Percentiles rank a stretch among this genome's conserved stretches.
These are phyloP conservation scores for Irpex sp. DNA, from an alignment of 1,284 basidiomycete species.

Conservation along the genomic window DNA sequence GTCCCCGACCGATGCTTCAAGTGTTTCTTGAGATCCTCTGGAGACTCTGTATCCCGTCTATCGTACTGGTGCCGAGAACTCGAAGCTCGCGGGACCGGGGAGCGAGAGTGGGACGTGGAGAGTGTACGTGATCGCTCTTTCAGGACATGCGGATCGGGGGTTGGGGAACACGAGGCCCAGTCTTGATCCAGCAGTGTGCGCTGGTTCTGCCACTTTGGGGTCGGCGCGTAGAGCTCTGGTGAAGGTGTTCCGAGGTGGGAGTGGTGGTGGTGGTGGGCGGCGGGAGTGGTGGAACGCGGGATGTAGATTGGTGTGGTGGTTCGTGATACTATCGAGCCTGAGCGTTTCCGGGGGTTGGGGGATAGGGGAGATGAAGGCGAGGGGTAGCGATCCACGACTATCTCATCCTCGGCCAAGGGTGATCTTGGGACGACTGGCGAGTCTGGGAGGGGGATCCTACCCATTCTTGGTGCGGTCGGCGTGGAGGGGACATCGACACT, in stretches of 20 bases:
- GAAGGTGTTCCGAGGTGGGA: background rate
- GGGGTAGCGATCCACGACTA: background rate
- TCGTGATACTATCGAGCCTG: constrained; percentile 7
- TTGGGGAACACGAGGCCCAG: constrained; percentile 6
- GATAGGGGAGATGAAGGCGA: constrained; percentile 8
- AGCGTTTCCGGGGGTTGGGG: constrained; percentile 3
- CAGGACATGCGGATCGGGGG: constrained; percentile 3
- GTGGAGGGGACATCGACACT: constrained; percentile 22
- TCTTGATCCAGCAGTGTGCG: constrained; percentile 8
- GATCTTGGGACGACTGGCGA: background rate
- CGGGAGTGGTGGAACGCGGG: constrained; percentile 2
- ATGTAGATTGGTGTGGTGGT: constrained; percentile 6
- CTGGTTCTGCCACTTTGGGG: constrained; percentile 8
- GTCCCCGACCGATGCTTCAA: constrained; percentile 6
- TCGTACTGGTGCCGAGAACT: background rate
- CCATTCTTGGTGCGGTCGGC: constrained; percentile 28
- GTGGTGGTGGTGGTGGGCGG: background rate
- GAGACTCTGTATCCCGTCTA: background rate
- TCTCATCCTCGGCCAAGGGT: constrained; percentile 3
- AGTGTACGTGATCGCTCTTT: background rate
- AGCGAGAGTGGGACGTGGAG: background rate
- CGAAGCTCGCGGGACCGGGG: background rate
- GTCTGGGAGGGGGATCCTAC: constrained; percentile 25
- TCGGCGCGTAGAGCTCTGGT: constrained; percentile 10
- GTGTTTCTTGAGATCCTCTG: constrained; percentile 3